Conservation (phyloP, 208 protist species). For the Blechomonas ayalai region DNA sequence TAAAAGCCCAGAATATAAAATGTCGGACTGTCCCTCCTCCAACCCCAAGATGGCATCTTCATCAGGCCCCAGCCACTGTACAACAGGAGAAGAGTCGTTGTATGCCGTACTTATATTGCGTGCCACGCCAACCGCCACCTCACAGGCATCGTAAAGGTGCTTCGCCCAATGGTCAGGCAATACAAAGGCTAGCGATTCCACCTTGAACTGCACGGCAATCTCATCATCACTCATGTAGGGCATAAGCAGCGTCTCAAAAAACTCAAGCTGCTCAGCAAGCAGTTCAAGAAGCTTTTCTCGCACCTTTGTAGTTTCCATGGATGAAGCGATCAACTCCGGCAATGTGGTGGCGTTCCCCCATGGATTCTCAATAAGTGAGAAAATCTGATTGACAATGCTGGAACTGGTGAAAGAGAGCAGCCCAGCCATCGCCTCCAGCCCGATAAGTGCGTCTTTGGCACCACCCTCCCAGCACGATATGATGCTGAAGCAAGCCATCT, state of each 20-base stretch:
- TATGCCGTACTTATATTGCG: neutral
- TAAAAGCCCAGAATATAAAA: neutral
- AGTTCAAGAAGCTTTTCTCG: neutral
- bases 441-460: neutral
- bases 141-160: neutral
- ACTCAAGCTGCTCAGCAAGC: neutral
- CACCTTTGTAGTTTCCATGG: neutral
- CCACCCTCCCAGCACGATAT: no score
- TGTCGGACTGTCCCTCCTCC: neutral
- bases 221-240: neutral
- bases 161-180: neutral
- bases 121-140: neutral
- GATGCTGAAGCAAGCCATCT: no score
- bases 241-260: neutral
- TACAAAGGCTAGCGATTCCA: neutral
- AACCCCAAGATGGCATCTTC: neutral
- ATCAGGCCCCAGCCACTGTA: neutral
- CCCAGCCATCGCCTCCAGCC: neutral
- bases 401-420: neutral
- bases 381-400: slow-evolving; percentile 1
- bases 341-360: neutral
- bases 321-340: neutral
- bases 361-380: slow-evolving; percentile 6
- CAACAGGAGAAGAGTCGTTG: neutral
- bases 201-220: neutral